These are phyloP conservation scores for Stephanodiscus minutulus DNA, from an alignment of 108 stramenopile genomes.

Conservation along the genomic window DNA sequence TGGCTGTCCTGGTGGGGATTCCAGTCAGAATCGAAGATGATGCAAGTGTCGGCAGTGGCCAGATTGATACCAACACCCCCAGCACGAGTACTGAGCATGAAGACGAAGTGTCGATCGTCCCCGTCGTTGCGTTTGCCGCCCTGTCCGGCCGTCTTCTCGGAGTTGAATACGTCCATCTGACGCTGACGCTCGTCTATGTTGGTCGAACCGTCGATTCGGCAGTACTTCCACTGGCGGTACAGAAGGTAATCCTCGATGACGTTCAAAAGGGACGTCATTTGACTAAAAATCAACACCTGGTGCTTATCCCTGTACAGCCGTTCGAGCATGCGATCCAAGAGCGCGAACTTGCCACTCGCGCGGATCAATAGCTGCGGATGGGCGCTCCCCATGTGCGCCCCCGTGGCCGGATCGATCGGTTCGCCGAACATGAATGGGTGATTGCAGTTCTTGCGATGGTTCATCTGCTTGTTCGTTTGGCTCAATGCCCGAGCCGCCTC, in stretches of 20 bases:
- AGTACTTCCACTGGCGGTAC: slow-evolving; percentile 82
- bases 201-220: slow-evolving; percentile 95
- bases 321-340: slow-evolving; percentile 96
- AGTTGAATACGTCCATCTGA: slow-evolving; percentile 95
- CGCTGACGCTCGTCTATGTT: slow-evolving; percentile 95
- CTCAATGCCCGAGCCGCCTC: slow-evolving; percentile 73
- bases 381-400: slow-evolving; percentile 79
- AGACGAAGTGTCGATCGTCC: slow-evolving; percentile 89
- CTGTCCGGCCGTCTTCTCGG: slow-evolving; percentile 73
- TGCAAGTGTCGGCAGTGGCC: slow-evolving; percentile 95
- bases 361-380: slow-evolving; percentile 89
- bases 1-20: slow-evolving; percentile 95
- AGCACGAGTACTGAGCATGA: slow-evolving; percentile 94
- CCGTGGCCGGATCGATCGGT: slow-evolving; percentile 82
- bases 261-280: slow-evolving; percentile 95
- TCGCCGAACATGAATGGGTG: slow-evolving; percentile 98
- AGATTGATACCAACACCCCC: slow-evolving; percentile 98
- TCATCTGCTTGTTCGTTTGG: slow-evolving; percentile 95
- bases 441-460: slow-evolving; percentile 94
- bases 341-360: slow-evolving; percentile 96
- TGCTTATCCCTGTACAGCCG: slow-evolving; percentile 91
- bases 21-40: slow-evolving; percentile 99
- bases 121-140: slow-evolving; percentile 65
- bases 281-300: slow-evolving; percentile 98
- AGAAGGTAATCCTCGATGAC: slow-evolving; percentile 96